Percentiles rank a stretch among this genome's conserved stretches.
Evolutionary conservation across 2,329 filamentous ascomycete species (phyloP).

Genomic region (Nemania sp.): DNA sequence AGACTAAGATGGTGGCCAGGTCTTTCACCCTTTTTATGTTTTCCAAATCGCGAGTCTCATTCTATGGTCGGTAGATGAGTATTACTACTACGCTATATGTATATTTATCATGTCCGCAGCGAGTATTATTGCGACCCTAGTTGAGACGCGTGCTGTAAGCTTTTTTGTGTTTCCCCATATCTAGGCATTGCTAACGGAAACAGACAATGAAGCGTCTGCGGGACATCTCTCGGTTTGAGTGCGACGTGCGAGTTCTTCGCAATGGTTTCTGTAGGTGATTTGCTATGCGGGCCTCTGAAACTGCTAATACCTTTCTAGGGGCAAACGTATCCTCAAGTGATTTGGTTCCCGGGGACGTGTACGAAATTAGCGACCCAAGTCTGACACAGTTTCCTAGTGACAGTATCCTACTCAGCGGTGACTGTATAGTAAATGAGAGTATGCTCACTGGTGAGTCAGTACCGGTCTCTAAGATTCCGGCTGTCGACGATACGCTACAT

Average conservation of each 20-base stretch:
- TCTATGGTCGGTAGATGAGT: conserved; percentile 94
- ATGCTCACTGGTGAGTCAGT: conserved; percentile 99
- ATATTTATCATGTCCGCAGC: conserved; percentile 95
- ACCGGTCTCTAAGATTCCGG: conserved; percentile 91
- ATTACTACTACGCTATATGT: conserved; percentile 96
- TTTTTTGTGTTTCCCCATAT: neutral
- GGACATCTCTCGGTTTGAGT: conserved; percentile 94
- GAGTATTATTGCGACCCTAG: conserved; percentile 87
- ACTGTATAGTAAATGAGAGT: conserved; percentile 99
- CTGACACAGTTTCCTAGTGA: conserved; percentile 91
- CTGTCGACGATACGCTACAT: conserved; percentile 82
- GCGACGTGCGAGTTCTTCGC: conserved; percentile 90
- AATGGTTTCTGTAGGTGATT: conserved; percentile 85
- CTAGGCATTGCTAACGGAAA: conserved; percentile 32
- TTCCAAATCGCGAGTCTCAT: conserved; percentile 96
- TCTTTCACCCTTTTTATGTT: conserved; percentile 97
- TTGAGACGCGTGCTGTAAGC: conserved; percentile 86
- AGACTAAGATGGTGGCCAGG: conserved; percentile 59
- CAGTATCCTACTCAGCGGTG: conserved; percentile 88
- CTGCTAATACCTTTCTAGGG: conserved; percentile 63
- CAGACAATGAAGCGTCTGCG: conserved; percentile 89
- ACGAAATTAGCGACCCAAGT: conserved; percentile 94
- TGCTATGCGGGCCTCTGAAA: neutral
- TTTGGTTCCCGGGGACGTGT: conserved; percentile 94
- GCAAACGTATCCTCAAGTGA: conserved; percentile 87